Evolutionary conservation across 2,329 filamentous ascomycete species (phyloP).

Genomic region (Colletotrichum gloeosporioides): DNA sequence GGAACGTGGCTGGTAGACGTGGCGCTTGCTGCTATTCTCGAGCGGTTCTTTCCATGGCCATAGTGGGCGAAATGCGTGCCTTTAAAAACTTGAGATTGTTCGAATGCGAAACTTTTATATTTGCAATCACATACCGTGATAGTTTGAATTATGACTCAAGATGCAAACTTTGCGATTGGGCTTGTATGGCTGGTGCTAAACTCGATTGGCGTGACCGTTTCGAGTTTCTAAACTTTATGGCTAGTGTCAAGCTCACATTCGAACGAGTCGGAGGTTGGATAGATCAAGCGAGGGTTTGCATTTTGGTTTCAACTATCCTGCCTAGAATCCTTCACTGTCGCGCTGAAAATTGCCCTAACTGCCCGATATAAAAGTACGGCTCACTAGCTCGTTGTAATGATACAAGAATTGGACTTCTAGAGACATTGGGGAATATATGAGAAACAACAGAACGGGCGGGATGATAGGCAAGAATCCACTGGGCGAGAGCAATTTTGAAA

Average conservation of each 20-base stretch:
- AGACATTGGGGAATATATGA: too few relatives aligned
- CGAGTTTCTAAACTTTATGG: neutral
- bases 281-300: neutral
- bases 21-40: neutral
- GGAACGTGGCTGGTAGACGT: neutral
- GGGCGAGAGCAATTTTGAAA: neutral
- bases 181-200: neutral
- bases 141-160: neutral
- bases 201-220: neutral
- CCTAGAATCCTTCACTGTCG: too few relatives aligned
- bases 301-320: too few relatives aligned
- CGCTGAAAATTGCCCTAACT: too few relatives aligned
- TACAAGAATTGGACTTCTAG: too few relatives aligned
- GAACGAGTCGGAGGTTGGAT: neutral
- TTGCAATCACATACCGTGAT: neutral
- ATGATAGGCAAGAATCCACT: too few relatives aligned
- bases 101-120: neutral
- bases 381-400: too few relatives aligned
- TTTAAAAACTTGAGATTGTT: neutral
- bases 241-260: neutral
- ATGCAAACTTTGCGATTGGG: fast-evolving
- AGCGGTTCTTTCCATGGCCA: neutral
- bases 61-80: fast-evolving
- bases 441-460: too few relatives aligned
- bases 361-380: too few relatives aligned